These are phyloP conservation scores for Fusarium buharicum DNA, from an alignment of 2,329 filamentous ascomycete genomes.

Conservation along the genomic window DNA sequence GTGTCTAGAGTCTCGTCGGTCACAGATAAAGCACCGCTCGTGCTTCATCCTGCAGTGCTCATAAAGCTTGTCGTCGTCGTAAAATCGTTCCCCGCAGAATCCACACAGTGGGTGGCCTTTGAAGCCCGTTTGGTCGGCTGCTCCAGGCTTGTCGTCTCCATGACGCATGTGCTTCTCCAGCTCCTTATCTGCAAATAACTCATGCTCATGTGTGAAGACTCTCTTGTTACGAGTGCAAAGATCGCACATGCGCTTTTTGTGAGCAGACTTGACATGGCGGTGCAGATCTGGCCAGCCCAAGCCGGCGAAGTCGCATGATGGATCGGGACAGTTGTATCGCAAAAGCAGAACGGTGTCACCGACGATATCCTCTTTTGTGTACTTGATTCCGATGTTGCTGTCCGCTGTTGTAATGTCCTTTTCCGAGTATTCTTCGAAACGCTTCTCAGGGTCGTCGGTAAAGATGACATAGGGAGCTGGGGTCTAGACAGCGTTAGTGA, in stretches of 20 bases:
- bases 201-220: constrained; percentile 97
- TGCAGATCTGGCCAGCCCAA: constrained; percentile 68
- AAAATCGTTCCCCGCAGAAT: constrained; percentile 92
- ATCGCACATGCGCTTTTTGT: constrained; percentile 91
- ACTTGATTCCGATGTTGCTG: constrained; percentile 89
- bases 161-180: constrained; percentile 88
- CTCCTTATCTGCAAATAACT: constrained; percentile 84
- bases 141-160: constrained; percentile 90
- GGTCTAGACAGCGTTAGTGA: constrained; percentile 59
- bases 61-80: constrained; percentile 95
- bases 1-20: constrained; percentile 73
- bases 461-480: constrained; percentile 87
- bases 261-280: constrained; percentile 82
- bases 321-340: constrained; percentile 93
- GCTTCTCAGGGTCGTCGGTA: constrained; percentile 83
- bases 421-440: constrained; percentile 83
- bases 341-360: constrained; percentile 90
- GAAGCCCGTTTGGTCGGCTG: constrained; percentile 93
- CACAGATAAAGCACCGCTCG: constrained; percentile 94
- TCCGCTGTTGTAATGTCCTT: constrained; percentile 81
- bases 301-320: constrained; percentile 82
- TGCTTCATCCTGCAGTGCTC: constrained; percentile 93
- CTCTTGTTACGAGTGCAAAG: constrained; percentile 94
- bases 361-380: constrained; percentile 87
- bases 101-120: constrained; percentile 94